Evolutionary conservation across 768 basidiomycete species (phyloP), one percentile per base, ranked within the genome.

Genomic region (Lentinula sp.): DNA sequence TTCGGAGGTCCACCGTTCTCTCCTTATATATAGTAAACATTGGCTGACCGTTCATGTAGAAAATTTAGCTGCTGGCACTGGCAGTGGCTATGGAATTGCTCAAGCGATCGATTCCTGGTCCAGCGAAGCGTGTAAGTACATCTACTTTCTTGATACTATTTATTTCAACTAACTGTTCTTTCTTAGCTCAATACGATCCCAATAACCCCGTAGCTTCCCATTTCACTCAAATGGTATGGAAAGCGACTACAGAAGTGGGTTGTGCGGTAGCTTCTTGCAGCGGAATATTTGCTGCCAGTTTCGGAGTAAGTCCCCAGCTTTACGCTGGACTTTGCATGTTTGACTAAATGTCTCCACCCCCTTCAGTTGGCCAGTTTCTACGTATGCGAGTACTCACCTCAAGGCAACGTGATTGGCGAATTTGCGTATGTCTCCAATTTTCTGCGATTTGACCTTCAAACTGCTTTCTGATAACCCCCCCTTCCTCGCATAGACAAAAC

Each of bases 171-270:
- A 21, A 55, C 15, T 21, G 61, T n/a, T 23, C 4, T 18, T 58
- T 60, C 52, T n/a, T 65, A 87, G 85, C 78, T 1, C 64, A 81
- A 42, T 89, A 88, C 68, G 65, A 85, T 65, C 73, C 86, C 39
- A 76, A 66, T 66, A 83, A 82, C 70, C 88, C 88, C 1, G 63
- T 70, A 43, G 66, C 80, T 16, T 87, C 86, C 52, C 89, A 91
- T 69, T 91, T 86, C 67, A 90, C 89, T 8, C 88, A 89, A 69
- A 80, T 88, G 5, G 87, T 91, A 7, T 91, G 89, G 88, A 89
- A 90, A 70, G 75, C 70, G 5, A 80, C 83, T 23, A 82, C 78
- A 1, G 73, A 87, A 62, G 75, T 89, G 21, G 88, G 87, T 23
- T 90, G 87, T 66, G 87, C 85, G 43, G 73, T 81, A 32, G 72